phyloP scores from a whole-genome alignment of 2,329 filamentous ascomycete species.

The Didymella sp. region DNA sequence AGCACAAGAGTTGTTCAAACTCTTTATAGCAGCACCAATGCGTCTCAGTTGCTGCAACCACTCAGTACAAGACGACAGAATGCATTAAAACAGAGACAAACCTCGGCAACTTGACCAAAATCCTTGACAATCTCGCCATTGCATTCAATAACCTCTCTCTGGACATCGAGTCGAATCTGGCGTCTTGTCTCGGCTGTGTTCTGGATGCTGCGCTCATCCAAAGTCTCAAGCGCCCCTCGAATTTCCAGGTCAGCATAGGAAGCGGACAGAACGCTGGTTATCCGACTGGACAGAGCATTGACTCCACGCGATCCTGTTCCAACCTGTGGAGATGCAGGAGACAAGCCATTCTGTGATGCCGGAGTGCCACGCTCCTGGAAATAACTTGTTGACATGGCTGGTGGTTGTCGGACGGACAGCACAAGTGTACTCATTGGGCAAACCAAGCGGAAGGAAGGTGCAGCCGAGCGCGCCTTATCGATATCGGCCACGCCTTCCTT shows the following conservation, averaged over 20 bases:
- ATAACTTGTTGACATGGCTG: conserved; percentile 41
- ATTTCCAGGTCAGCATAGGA: conserved; percentile 95
- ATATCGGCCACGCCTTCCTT: conserved; percentile 22
- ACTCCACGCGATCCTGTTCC: conserved; percentile 44
- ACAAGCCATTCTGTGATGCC: conserved; percentile 37
- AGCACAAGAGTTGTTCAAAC: conserved; percentile 78
- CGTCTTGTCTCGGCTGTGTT: conserved; percentile 82
- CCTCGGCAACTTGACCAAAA: conserved; percentile 88
- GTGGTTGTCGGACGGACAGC: conserved; percentile 8
- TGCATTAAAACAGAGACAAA: conserved; percentile 46
- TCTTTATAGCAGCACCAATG: conserved; percentile 79
- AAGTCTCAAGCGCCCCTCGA: conserved; percentile 77
- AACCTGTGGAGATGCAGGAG: conserved; percentile 36
- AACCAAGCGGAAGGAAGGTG: conserved; percentile 22
- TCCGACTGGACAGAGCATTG: conserved; percentile 79
- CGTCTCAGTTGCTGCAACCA: conserved; percentile 76
- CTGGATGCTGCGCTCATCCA: conserved; percentile 73
- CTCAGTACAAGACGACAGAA: conserved; percentile 31
- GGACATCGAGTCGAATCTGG: conserved; percentile 79
- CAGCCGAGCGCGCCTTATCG: conserved; percentile 36
- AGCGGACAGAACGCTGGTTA: conserved; percentile 84
- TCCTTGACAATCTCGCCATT: conserved; percentile 89
- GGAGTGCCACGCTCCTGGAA: conserved; percentile 42
- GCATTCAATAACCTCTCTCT: conserved; percentile 90
- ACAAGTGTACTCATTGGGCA: conserved; percentile 26